Percentiles rank a stretch among this genome's conserved stretches.
phyloP scores from a whole-genome alignment of 1,284 basidiomycete genomes.

The Cutaneotrichosporon sp. region DNA sequence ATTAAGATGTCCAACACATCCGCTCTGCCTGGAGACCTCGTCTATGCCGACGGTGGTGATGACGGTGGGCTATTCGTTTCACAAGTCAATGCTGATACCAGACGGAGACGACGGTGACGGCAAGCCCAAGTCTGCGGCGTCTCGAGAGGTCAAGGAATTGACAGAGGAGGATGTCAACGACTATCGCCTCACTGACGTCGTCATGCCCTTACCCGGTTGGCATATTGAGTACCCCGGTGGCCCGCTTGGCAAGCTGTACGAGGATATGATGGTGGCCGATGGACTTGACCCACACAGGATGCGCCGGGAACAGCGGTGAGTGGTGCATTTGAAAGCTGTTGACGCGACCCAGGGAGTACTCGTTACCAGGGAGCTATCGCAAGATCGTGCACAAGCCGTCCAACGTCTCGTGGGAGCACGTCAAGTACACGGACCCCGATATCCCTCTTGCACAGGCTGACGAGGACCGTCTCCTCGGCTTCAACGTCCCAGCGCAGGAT shows the following conservation, averaged over 20 bases:
- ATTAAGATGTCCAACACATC: constrained; percentile 75
- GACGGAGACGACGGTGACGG: constrained; percentile 1
- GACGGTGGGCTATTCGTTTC: constrained; percentile 51
- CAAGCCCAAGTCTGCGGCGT: constrained; percentile 42
- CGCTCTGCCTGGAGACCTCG: constrained; percentile 82
- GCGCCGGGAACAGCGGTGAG: constrained; percentile 80
- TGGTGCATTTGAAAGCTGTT: constrained; percentile 36
- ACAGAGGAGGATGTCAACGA: constrained; percentile 70
- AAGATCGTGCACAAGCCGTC: constrained; percentile 82
- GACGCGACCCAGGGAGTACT: constrained; percentile 69
- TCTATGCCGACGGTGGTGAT: constrained; percentile 60
- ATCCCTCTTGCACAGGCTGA: constrained; percentile 87
- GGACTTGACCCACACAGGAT: constrained; percentile 85
- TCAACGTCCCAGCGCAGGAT: constrained; percentile 64
- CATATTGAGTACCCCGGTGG: constrained; percentile 87
- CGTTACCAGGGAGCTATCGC: constrained; percentile 87
- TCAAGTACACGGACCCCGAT: constrained; percentile 91
- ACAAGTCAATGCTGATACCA: not conserved
- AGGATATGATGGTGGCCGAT: constrained; percentile 74
- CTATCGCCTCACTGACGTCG: constrained; percentile 86
- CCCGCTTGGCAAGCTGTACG: constrained; percentile 74
- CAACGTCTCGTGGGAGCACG: constrained; percentile 72
- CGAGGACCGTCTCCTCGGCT: constrained; percentile 82
- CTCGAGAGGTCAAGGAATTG: constrained; percentile 67
- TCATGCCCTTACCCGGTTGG: constrained; percentile 92